Percentiles rank a stretch among this genome's conserved stretches.
These are phyloP conservation scores for Ascochyta fabae DNA, from an alignment of 2,329 filamentous ascomycete genomes.

Conservation along the genomic window DNA sequence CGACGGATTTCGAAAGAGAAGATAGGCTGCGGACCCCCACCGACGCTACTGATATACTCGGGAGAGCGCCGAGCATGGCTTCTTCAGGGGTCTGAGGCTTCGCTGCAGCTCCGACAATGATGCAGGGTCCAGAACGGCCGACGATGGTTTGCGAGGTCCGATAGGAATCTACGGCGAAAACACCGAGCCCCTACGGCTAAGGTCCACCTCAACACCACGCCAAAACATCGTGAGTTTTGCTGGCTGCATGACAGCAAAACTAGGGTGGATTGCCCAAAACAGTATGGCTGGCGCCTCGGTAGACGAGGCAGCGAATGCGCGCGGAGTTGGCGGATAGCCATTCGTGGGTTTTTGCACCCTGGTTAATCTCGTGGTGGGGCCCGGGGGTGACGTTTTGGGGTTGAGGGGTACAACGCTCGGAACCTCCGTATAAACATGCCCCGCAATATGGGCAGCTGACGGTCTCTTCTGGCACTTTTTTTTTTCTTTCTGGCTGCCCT, in stretches of 20 bases:
- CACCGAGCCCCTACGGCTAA: constrained; percentile 14
- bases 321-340: constrained; percentile 15
- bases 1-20: too few relatives aligned
- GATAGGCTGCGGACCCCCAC: neutral
- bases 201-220: constrained; percentile 21
- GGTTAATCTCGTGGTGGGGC: constrained; percentile 13
- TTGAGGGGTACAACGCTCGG: constrained; percentile 17
- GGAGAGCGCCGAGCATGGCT: constrained; percentile 12
- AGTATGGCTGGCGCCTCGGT: constrained; percentile 17
- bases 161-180: constrained; percentile 14
- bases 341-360: constrained; percentile 17
- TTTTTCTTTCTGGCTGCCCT: constrained; percentile 1
- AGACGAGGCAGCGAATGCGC: constrained; percentile 1
- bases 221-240: constrained; percentile 21
- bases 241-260: constrained; percentile 11
- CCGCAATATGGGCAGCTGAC: constrained; percentile 20
- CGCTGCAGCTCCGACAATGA: constrained; percentile 13
- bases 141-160: neutral
- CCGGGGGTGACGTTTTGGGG: constrained; percentile 14
- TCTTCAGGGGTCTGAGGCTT: neutral
- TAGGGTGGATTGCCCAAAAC: constrained; percentile 10
- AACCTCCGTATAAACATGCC: constrained; percentile 15
- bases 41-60: constrained; percentile 4
- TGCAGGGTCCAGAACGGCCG: constrained; percentile 16
- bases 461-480: constrained; percentile 3